These are phyloP conservation scores for Miscanthus sacchariflorus DNA, from an alignment of 202 grass and related monocot genomes.

Conservation along the genomic window DNA sequence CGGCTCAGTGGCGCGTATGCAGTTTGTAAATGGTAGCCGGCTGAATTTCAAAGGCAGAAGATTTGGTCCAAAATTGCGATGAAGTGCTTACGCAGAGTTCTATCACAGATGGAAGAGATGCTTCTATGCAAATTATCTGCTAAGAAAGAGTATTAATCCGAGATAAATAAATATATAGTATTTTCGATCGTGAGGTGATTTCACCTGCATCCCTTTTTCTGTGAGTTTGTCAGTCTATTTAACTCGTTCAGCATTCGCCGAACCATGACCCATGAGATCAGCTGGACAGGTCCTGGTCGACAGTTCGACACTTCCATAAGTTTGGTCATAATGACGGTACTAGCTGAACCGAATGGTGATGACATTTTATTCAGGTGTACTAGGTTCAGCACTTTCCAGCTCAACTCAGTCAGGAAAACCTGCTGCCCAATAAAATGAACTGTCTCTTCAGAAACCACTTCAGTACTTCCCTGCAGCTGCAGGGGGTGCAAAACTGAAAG, in stretches of 20 bases:
- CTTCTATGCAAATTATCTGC: no score
- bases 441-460: not conserved
- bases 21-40: not conserved
- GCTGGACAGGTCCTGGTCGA: not conserved
- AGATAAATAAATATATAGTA: not conserved
- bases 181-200: not conserved
- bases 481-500: not conserved
- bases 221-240: not conserved
- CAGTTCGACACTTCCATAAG: constrained; percentile 28
- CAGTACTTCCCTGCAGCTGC: not conserved
- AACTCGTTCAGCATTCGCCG: not conserved
- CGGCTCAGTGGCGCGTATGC: not conserved
- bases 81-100: no score
- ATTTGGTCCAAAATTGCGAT: not conserved
- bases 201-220: not conserved
- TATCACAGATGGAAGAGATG: no score
- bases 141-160: not conserved
- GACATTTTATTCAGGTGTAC: constrained; percentile 22
- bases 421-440: no score
- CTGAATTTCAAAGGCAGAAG: not conserved
- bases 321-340: not conserved
- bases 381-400: constrained; percentile 16
- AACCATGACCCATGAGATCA: not conserved
- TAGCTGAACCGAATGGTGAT: not conserved
- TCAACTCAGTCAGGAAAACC: not conserved